Percentiles rank a stretch among this genome's conserved stretches.
phyloP scores from a whole-genome alignment of 352 stramenopile species.

The Bremia lactucae region DNA sequence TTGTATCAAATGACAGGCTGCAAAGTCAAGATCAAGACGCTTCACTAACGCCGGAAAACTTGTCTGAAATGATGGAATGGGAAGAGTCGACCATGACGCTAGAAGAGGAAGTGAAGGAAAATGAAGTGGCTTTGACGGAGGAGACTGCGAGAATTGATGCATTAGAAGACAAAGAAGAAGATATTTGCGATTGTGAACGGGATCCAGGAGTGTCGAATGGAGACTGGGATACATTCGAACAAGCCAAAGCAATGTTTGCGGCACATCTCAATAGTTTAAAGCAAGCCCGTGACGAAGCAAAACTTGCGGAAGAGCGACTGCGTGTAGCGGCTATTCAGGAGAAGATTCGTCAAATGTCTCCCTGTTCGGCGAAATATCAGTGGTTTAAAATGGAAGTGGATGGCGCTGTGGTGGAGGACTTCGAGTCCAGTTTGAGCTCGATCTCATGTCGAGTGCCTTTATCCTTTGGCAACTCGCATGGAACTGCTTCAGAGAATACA shows the following conservation, averaged over 20 bases:
- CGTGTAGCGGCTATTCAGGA: constrained; percentile 34
- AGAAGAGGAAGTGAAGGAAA: constrained; percentile 2
- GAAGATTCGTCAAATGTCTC: constrained; percentile 46
- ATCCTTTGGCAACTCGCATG: too few species aligned
- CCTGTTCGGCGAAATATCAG: constrained; percentile 51
- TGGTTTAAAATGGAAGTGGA: constrained; percentile 49
- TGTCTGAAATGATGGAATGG: constrained; percentile 2
- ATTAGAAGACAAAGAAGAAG: constrained; percentile 6
- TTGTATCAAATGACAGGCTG: background rate
- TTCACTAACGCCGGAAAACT: background rate
- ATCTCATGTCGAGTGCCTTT: too few species aligned
- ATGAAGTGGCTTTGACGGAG: constrained; percentile 4
- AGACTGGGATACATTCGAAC: constrained; percentile 56
- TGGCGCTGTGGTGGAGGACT: constrained; percentile 80
- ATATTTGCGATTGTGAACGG: constrained; percentile 11
- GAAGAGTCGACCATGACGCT: background rate
- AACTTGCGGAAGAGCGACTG: constrained; percentile 30
- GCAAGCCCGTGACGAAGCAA: constrained; percentile 15
- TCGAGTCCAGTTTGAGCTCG: too few species aligned
- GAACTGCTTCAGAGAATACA: too few species aligned
- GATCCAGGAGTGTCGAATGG: constrained; percentile 52
- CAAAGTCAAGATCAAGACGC: background rate
- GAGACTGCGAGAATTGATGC: constrained; percentile 8
- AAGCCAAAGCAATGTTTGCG: constrained; percentile 41
- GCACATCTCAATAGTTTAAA: constrained; percentile 19